Percentiles rank a stretch among this genome's conserved stretches.
Conservation (phyloP, 2,329 filamentous ascomycete species). For the Didymella exigua region DNA sequence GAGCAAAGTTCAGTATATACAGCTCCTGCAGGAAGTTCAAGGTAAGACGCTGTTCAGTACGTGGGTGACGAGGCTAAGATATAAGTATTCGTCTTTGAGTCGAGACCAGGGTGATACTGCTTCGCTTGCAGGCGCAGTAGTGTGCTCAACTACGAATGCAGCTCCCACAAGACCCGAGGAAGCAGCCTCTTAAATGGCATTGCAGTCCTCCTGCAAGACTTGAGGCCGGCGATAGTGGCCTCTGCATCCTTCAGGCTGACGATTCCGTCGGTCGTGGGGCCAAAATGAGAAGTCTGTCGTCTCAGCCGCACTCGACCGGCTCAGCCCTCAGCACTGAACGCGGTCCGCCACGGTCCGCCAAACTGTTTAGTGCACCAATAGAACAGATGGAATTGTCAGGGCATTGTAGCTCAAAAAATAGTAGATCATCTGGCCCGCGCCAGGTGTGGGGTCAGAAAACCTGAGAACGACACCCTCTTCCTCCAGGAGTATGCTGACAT, state of each 20-base stretch:
- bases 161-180: conserved; percentile 5
- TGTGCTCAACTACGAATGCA: conserved; percentile 10
- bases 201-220: conserved; percentile 8
- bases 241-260: conserved; percentile 13
- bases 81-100: conserved; percentile 7
- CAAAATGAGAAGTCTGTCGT: conserved; percentile 17
- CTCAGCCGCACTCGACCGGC: conserved; percentile 18
- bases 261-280: conserved; percentile 14
- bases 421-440: conserved; percentile 10
- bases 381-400: conserved; percentile 5
- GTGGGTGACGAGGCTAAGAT: conserved; percentile 1
- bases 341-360: conserved; percentile 14
- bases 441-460: conserved; percentile 11
- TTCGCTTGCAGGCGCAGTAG: conserved; percentile 13
- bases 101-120: conserved; percentile 2
- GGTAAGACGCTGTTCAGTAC: conserved; percentile 2
- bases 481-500: background rate
- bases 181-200: conserved; percentile 12
- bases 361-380: conserved; percentile 10
- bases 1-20: background rate
- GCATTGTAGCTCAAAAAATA: conserved; percentile 5
- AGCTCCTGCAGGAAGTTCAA: conserved; percentile 3
- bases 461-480: background rate
- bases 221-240: conserved; percentile 11
- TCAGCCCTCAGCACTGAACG: conserved; percentile 15